These are phyloP conservation scores for Pistacia atlantica DNA, from an alignment of 345 rosid genomes.

Conservation along the genomic window DNA sequence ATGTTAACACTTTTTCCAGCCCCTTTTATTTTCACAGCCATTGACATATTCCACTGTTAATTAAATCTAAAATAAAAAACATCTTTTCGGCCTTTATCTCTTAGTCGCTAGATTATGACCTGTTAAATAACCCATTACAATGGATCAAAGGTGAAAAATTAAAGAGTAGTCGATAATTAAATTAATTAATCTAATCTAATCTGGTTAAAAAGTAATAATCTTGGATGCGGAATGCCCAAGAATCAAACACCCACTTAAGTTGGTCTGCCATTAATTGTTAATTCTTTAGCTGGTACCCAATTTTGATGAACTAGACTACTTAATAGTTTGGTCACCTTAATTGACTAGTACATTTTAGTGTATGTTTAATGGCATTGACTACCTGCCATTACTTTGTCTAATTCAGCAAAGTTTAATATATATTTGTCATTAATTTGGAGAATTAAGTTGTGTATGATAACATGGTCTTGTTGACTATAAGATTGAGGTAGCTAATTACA, in stretches of 20 bases:
- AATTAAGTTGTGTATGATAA: too few relatives aligned
- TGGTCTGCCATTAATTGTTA: constrained; percentile 46
- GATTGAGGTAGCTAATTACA: too few relatives aligned
- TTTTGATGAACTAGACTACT: not conserved
- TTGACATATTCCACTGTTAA: constrained; percentile 30
- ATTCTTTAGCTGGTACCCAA: constrained; percentile 1
- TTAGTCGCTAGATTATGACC: constrained; percentile 7
- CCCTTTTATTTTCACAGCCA: constrained; percentile 28
- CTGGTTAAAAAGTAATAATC: constrained; percentile 17
- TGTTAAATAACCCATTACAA: not conserved
- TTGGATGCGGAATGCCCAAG: constrained; percentile 24
- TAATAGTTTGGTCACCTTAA: constrained; percentile 11
- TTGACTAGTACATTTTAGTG: constrained; percentile 22
- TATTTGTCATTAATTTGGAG: too few relatives aligned
- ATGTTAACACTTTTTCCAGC: constrained; percentile 37
- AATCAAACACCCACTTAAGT: constrained; percentile 37
- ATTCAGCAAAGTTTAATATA: too few relatives aligned
- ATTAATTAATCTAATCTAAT: too few relatives aligned
- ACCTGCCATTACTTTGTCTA: too few relatives aligned
- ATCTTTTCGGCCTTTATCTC: constrained; percentile 24
- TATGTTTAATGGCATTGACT: constrained; percentile 24
- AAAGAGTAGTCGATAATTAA: not conserved
- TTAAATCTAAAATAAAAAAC: not conserved
- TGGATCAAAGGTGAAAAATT: not conserved
- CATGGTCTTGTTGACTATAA: too few relatives aligned